Evolutionary conservation across 306 rosid species (phyloP), one percentile per base, ranked within the genome.

Genomic region (Sophora flavescens): DNA sequence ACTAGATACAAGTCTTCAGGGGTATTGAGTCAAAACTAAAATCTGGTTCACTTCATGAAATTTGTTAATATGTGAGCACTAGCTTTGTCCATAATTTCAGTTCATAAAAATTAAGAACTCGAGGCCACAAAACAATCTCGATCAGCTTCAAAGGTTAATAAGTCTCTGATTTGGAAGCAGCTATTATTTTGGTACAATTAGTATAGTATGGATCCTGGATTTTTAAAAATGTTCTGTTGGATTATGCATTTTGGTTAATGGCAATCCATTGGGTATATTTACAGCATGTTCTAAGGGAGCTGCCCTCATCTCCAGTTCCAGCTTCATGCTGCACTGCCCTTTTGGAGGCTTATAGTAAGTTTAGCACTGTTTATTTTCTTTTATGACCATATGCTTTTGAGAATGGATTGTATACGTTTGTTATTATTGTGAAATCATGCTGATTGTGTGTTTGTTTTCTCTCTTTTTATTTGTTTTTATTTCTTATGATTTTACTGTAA

Each of bases 281-380:
- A 78, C 96, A 96, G 99, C 97, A 93, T 88, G 97, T 96, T 78
- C 79, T 96, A 38, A 88, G 98, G 81, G 99, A 96, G 89, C 93
- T 96, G 38, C 99, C 98, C 16, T 96, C 99, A 30, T 96, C 99
- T 80, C 99, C 99, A 36, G 99, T 96, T 81, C 97, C 99, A 44
- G 99, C 98, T 33, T 91, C 99, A 44, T 96, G 99, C 85, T 96
- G 99, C 84, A 93, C 97, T 71, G 93, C 99, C 16, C 84, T 96
- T 82, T 91, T 96, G 78, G 99, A 96, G 88, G 97, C 96, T 83
- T 92, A 89, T 72, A 96, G 99, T 96, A 89, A 89, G 99, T 88
- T 76, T 60, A 63, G 39, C 57, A 30, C 65, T 9, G 47, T 15
- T 79, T 72, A 13, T 44, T 44, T 63, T 64, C 59, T 73, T 73